Conservation (phyloP, 768 basidiomycete genomes). For the Leccinum imitatum region DNA sequence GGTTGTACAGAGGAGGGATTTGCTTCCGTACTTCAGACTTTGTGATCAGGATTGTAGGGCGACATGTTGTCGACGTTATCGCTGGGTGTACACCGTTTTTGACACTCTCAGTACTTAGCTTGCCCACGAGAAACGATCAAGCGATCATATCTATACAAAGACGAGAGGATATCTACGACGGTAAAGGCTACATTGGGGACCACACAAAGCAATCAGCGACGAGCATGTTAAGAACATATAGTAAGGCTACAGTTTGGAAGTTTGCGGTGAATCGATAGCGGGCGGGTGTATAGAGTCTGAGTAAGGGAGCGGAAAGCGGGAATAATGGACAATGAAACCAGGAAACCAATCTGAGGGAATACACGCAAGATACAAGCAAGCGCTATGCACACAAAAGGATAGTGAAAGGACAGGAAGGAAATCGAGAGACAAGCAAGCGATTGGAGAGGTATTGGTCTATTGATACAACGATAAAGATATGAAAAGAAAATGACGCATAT, state of each 20-base stretch:
- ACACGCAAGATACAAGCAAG: not conserved
- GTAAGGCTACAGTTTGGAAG: not conserved
- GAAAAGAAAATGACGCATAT: not conserved
- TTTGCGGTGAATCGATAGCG: not conserved
- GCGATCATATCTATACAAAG: not conserved
- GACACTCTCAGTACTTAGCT: too few relatives aligned
- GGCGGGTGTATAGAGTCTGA: too few relatives aligned
- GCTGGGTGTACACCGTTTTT: too few relatives aligned
- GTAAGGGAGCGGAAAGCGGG: too few relatives aligned
- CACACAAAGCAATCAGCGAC: not conserved
- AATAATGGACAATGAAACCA: too few relatives aligned
- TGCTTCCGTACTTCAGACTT: too few relatives aligned
- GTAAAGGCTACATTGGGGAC: not conserved
- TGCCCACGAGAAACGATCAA: not conserved
- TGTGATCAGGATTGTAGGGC: too few relatives aligned
- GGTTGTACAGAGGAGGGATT: too few relatives aligned
- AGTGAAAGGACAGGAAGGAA: not conserved
- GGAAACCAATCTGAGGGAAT: not conserved
- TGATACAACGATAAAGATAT: conserved; percentile 5
- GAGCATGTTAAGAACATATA: not conserved
- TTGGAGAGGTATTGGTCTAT: not conserved
- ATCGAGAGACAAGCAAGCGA: not conserved
- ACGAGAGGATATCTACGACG: not conserved
- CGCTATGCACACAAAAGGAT: not conserved
- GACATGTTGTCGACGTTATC: too few relatives aligned